These are phyloP conservation scores for Vicia sativa DNA, from an alignment of 306 rosid genomes.

Conservation along the genomic window DNA sequence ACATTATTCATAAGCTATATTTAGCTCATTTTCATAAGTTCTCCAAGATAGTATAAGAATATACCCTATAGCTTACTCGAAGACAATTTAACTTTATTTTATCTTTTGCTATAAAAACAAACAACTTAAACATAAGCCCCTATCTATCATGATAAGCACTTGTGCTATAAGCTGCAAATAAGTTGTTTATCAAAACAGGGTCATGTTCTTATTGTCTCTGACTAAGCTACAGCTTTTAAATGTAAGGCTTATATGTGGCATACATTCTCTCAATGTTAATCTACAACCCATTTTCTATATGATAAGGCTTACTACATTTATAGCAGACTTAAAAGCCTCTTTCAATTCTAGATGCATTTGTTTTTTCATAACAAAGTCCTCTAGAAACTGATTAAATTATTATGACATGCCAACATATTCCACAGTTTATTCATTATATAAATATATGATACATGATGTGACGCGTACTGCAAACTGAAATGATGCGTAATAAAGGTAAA, in stretches of 20 bases:
- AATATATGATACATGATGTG: background rate
- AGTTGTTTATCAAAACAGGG: too few relatives aligned
- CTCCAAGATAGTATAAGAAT: too few relatives aligned
- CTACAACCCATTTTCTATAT: background rate
- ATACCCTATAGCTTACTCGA: too few relatives aligned
- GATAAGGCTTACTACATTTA: constrained; percentile 13
- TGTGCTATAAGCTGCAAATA: too few relatives aligned
- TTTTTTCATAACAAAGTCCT: constrained; percentile 15
- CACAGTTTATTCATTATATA: constrained; percentile 1
- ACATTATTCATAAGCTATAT: too few relatives aligned
- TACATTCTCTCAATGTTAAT: background rate
- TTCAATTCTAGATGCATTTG: background rate
- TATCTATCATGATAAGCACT: too few relatives aligned
- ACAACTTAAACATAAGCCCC: too few relatives aligned
- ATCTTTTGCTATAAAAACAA: too few relatives aligned
- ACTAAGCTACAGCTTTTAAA: constrained; percentile 2
- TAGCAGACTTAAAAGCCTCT: background rate
- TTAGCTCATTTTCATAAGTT: too few relatives aligned
- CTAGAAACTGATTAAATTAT: constrained; percentile 6
- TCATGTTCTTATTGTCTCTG: constrained; percentile 1
- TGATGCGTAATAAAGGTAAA: constrained; percentile 22
- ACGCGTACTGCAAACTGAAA: constrained; percentile 1
- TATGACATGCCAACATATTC: constrained; percentile 22
- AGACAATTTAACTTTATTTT: too few relatives aligned
- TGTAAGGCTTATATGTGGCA: background rate